Evolutionary conservation across 495 filamentous ascomycete genomes (phyloP).

Genomic region (Cercophora newfieldiana): DNA sequence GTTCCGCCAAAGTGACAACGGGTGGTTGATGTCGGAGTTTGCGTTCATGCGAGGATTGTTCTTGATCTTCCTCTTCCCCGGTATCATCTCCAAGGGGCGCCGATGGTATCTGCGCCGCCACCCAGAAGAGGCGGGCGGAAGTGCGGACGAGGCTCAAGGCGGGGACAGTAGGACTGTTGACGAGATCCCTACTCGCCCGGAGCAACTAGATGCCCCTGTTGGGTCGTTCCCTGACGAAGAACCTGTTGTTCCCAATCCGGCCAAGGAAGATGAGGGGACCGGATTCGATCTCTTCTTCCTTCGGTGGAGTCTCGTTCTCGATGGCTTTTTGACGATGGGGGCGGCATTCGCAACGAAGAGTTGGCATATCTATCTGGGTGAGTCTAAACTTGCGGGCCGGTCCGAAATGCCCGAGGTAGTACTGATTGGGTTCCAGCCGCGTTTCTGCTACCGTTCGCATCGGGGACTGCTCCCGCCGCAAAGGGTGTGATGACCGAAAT

Average conservation of each 20-base stretch:
- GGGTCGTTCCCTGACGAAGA: constrained; percentile 46
- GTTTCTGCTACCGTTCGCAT: constrained; percentile 53
- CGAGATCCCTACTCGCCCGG: neutral
- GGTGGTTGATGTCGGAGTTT: constrained; percentile 53
- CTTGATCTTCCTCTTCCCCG: constrained; percentile 55
- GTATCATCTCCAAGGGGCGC: constrained; percentile 52
- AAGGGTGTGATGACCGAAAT: constrained; percentile 61
- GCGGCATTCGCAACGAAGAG: constrained; percentile 49
- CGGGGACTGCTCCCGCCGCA: constrained; percentile 55
- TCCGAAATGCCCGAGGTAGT: neutral
- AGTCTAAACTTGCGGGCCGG: constrained; percentile 26
- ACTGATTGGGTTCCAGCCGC: constrained; percentile 28
- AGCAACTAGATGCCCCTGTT: constrained; percentile 16
- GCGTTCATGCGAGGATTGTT: constrained; percentile 55
- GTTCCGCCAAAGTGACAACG: constrained; percentile 55
- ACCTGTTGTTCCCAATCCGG: constrained; percentile 30
- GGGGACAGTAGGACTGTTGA: neutral
- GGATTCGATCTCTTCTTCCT: constrained; percentile 58
- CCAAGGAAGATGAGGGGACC: constrained; percentile 39
- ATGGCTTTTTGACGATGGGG: constrained; percentile 52
- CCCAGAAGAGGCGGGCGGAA: neutral
- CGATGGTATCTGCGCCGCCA: constrained; percentile 40
- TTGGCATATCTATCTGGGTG: constrained; percentile 55
- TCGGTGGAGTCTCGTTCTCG: constrained; percentile 51
- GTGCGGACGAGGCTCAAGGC: neutral